phyloP scores from a whole-genome alignment of 192 early-diverging fungal genomes.

The Podila verticillata region DNA sequence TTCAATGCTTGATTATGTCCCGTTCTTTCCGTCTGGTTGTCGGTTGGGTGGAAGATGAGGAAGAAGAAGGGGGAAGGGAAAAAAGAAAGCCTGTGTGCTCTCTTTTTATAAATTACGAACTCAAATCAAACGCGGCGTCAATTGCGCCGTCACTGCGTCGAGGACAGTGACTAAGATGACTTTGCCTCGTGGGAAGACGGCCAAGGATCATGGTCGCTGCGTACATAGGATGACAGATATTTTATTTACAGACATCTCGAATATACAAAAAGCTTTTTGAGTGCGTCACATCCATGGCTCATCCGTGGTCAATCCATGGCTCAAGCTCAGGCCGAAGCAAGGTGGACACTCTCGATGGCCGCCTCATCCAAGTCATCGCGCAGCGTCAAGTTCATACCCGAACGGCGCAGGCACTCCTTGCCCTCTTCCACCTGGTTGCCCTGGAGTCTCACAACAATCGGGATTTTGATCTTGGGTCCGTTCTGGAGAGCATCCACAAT shows the following conservation, averaged over 20 bases:
- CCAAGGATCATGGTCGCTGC: too few relatives aligned
- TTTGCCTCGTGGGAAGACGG: too few relatives aligned
- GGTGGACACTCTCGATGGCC: slow-evolving; percentile 26
- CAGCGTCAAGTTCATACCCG: slow-evolving; percentile 29
- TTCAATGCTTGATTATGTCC: too few relatives aligned
- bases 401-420: slow-evolving; percentile 26
- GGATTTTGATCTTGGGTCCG: slow-evolving; percentile 29
- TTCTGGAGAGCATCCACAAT: slow-evolving; percentile 31
- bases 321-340: slow-evolving; percentile 10
- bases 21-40: background rate
- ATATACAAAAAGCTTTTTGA: background rate
- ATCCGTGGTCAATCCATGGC: background rate
- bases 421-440: slow-evolving; percentile 42
- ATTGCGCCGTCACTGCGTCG: background rate
- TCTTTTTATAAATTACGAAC: background rate
- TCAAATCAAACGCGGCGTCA: background rate
- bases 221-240: too few relatives aligned
- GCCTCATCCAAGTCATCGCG: slow-evolving; percentile 44
- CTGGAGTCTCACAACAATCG: slow-evolving; percentile 40
- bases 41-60: background rate
- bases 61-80: background rate
- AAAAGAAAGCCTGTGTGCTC: background rate
- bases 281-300: background rate
- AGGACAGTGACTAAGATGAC: too few relatives aligned
- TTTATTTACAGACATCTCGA: too few relatives aligned